Base-by-base conservation (phyloP, 2,329 filamentous ascomycete species). In the Coccinonectria pachysandricola region DNA sequence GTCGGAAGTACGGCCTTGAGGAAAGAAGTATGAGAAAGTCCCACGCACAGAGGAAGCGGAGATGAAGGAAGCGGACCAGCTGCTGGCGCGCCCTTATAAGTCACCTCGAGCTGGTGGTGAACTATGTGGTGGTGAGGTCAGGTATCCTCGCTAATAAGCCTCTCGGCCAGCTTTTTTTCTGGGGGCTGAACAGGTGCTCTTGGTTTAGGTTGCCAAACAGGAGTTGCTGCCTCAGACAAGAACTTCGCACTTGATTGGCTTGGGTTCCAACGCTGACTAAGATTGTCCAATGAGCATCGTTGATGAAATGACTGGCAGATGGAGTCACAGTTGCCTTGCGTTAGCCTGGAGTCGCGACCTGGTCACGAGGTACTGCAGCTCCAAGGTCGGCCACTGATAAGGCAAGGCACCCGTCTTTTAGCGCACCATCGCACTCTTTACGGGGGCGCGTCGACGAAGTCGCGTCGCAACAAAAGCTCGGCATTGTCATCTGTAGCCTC, bases 221-320 rank as follows among this genome's bases (percentile, higher is more conserved):
- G n/a, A n/a, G 37, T 51, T 53, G 50, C 45, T 54, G 50, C 52
- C 50, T 54, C 50, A 53, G 49, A 49, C 49, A 45, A 44, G 21
- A 47, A 50, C 26, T 45, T 40, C 26, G 31, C 17, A 26, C 35
- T 40, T 43, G 32, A 53, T 53, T 53, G 52, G 52, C 30, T 24
- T 28, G 5, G 23, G 18, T 3, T 10, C 5, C 18, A 8, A 10
- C 28, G 42, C 38, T 49, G 40, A 48, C 43, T 42, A 45, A 45
- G 26, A 4, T 7, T 5, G 8, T 17, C 53, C 51, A 56, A 56
- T 56, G 28, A 48, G 19, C 35, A 19, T 1, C 3, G 13, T n/a
- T 4, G 14, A 17, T 10, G 16, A 12, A 9, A 24, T 15, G 48
- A 49, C 49, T 29, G 31, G 17, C 9, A 30, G 23, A n/a, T 30